Percentiles rank a stretch among this genome's conserved stretches.
These are phyloP conservation scores for Curvularia lunata DNA, from an alignment of 2,329 filamentous ascomycete genomes.

Conservation along the genomic window DNA sequence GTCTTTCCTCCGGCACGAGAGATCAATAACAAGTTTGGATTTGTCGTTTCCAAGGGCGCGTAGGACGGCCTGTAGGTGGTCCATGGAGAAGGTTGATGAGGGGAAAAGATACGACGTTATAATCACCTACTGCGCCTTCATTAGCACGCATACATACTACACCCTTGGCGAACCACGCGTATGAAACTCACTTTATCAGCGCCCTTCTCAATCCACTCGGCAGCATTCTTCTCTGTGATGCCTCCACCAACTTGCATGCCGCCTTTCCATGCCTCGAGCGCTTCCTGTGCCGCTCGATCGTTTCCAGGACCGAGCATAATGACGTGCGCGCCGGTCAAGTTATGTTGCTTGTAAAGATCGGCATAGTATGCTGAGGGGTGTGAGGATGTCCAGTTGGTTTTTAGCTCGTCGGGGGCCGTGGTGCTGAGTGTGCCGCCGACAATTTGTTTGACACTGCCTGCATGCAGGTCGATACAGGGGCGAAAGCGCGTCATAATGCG, in stretches of 20 bases:
- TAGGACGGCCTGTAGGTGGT: slow-evolving; percentile 76
- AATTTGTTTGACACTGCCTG: slow-evolving; percentile 98
- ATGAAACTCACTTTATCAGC: slow-evolving; percentile 77
- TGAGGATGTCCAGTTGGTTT: slow-evolving; percentile 91
- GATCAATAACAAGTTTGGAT: slow-evolving; percentile 86
- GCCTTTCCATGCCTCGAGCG: slow-evolving; percentile 77
- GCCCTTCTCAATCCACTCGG: slow-evolving; percentile 82
- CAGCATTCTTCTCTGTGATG: slow-evolving; percentile 83
- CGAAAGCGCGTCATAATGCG: slow-evolving; percentile 84
- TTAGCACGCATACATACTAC: neutral
- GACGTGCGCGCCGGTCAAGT: slow-evolving; percentile 82
- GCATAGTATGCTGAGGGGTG: slow-evolving; percentile 84
- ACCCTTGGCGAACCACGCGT: neutral
- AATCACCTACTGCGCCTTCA: slow-evolving; percentile 75
- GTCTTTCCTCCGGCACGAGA: slow-evolving; percentile 82
- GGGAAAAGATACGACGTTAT: slow-evolving; percentile 96
- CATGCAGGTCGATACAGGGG: slow-evolving; percentile 95
- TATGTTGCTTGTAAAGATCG: slow-evolving; percentile 76
- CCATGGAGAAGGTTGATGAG: slow-evolving; percentile 77
- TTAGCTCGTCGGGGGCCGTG: slow-evolving; percentile 57
- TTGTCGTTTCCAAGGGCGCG: slow-evolving; percentile 74
- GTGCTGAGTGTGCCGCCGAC: slow-evolving; percentile 82
- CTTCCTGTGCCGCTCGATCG: slow-evolving; percentile 76
- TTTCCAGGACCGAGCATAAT: slow-evolving; percentile 96
- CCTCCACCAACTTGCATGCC: slow-evolving; percentile 93